Evolutionary conservation across 495 filamentous ascomycete species (phyloP), one percentile per base, ranked within the genome.

Genomic region (Aspergillus sparsus): DNA sequence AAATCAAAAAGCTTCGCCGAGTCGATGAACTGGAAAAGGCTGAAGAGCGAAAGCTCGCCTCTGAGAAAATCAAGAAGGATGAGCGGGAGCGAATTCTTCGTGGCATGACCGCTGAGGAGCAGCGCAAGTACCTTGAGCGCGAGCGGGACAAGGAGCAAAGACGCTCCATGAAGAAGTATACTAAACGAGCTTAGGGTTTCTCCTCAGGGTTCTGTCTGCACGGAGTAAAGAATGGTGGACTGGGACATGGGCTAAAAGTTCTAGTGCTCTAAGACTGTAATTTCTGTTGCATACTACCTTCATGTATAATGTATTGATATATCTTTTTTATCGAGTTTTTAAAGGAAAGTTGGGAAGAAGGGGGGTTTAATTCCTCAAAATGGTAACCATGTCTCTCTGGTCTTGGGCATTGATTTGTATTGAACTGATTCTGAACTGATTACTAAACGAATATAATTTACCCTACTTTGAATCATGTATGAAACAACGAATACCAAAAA

Each of bases 41-140:
- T 49, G 94, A 97, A 78, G 95, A 98, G 82, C 80, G 92, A 39
- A 82, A 83, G 62, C 57, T 84, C 7, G 85, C 91, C 66, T 83
- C 84, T 15, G 94, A 97, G 73, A 91, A 89, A 82, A 76, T 83
- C 66, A 95, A 92, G 82, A 97, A 95, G 81, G 85, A 92, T 66
- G 92, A 96, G 82, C 82, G 94, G n/a, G 94, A 98, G 68, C 80
- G 83, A 51, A 81, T 87, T 75, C 77, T 98, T 53, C 89, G 88
- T 67, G 82, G 84, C 8, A 85, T 98, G 80, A 91, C 85, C 62
- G 93, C 93, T 16, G 93, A 96, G 65, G 92, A 94, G 67, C 94
- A 98, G 83, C 89, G 91, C 77, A 96, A 93, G 80, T 97, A 87
- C 71, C 79, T 98, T 54, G 95, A 98, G 59, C 89, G 87, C 71